Conservation (phyloP, 768 basidiomycete species). For the Russula virescens region DNA sequence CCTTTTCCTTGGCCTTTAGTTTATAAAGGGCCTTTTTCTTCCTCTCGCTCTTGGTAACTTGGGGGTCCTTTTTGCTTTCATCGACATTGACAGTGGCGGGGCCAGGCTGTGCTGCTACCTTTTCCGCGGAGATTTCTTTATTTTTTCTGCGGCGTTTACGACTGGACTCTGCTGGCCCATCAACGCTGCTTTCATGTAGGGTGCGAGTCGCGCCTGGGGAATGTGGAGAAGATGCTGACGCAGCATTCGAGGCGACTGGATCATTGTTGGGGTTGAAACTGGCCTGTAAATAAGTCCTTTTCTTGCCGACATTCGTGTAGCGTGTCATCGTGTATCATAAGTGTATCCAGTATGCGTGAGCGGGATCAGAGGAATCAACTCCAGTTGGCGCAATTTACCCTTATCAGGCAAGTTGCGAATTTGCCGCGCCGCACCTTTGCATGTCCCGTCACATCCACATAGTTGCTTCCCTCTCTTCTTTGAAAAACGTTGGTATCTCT, state of each 20-base stretch:
- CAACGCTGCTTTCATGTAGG: slow-evolving; percentile 12
- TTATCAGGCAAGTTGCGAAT: too few relatives aligned
- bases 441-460: too few relatives aligned
- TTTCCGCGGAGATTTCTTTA: slow-evolving; percentile 35
- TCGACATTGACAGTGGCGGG: neutral
- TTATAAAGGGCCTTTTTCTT: slow-evolving; percentile 30
- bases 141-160: slow-evolving; percentile 49
- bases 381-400: too few relatives aligned
- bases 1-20: slow-evolving; percentile 28
- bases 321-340: slow-evolving; percentile 64
- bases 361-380: too few relatives aligned
- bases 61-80: slow-evolving; percentile 23
- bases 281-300: slow-evolving; percentile 65
- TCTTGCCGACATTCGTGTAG: slow-evolving; percentile 66
- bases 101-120: neutral
- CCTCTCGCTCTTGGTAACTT: slow-evolving; percentile 28
- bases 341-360: too few relatives aligned
- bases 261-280: slow-evolving; percentile 38
- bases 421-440: too few relatives aligned
- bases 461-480: too few relatives aligned
- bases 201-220: neutral
- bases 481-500: too few relatives aligned
- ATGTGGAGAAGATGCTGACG: slow-evolving; percentile 8
- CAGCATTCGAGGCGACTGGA: slow-evolving; percentile 20
- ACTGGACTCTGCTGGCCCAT: slow-evolving; percentile 47